Percentiles rank a stretch among this genome's conserved stretches.
These are phyloP conservation scores for Singerocomus inundabilis DNA, from an alignment of 1,284 basidiomycete species.

Conservation along the genomic window DNA sequence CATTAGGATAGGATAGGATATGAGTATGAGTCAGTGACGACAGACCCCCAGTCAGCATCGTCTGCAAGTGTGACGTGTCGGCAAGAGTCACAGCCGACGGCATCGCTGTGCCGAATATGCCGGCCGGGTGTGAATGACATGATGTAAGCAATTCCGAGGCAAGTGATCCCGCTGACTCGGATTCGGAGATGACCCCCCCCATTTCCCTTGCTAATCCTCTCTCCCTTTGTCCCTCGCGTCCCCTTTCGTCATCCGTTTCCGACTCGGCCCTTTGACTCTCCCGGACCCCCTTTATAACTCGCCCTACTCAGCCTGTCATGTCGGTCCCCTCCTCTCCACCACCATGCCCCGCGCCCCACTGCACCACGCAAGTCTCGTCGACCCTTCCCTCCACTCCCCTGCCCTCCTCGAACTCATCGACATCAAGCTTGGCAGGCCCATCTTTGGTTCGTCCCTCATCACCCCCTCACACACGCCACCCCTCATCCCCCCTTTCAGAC, in stretches of 20 bases:
- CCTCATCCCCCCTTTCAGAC: slow-evolving; percentile 40
- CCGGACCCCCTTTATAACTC: slow-evolving; percentile 35
- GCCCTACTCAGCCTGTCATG: slow-evolving; percentile 2
- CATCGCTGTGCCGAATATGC: too few species aligned
- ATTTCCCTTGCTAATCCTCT: slow-evolving; percentile 29
- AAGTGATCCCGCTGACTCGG: too few species aligned
- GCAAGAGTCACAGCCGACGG: too few species aligned
- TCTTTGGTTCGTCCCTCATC: slow-evolving; percentile 54
- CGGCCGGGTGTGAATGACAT: too few species aligned
- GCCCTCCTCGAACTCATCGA: slow-evolving; percentile 63
- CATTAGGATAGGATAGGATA: too few species aligned
- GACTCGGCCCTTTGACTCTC: slow-evolving; percentile 32
- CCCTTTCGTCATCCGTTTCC: slow-evolving; percentile 28
- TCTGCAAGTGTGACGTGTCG: too few species aligned
- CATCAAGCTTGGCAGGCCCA: slow-evolving; percentile 52
- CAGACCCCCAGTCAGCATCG: too few species aligned
- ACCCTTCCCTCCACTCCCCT: slow-evolving; percentile 57
- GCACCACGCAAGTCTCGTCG: slow-evolving; percentile 62
- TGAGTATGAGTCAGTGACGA: too few species aligned
- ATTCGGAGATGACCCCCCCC: too few species aligned
- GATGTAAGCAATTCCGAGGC: too few species aligned
- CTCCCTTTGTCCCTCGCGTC: slow-evolving; percentile 19
- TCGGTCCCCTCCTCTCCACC: neutral
- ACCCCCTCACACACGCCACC: neutral
- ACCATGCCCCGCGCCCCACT: slow-evolving; percentile 37